phyloP scores from a whole-genome alignment of 441 rosid genomes.

The Biscutella laevigata region DNA sequence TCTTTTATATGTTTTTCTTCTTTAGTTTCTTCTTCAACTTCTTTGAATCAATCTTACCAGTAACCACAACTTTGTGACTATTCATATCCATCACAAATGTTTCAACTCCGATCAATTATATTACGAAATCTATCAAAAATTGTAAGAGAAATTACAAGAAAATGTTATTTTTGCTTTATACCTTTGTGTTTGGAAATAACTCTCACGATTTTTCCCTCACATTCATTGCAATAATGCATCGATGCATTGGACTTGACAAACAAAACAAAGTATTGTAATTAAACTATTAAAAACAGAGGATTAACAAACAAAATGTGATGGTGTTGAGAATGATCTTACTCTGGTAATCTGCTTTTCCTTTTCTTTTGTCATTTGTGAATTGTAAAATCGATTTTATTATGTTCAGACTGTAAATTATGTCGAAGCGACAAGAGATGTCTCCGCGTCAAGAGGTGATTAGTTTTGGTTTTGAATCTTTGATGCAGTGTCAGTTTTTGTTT shows the following conservation, averaged over 20 bases:
- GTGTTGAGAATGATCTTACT: slow-evolving; percentile 9
- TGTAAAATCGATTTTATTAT: neutral
- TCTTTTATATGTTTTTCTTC: slow-evolving; percentile 56
- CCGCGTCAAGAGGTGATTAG: neutral
- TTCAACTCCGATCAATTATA: slow-evolving; percentile 44
- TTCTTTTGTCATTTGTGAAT: slow-evolving; percentile 13
- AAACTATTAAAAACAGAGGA: neutral
- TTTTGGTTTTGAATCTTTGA: neutral
- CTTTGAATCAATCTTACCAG: slow-evolving; percentile 42
- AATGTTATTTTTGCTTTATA: neutral
- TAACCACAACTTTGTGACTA: slow-evolving; percentile 44
- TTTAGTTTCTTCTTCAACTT: slow-evolving; percentile 56
- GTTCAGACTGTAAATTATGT: neutral
- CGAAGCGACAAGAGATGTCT: slow-evolving; percentile 17
- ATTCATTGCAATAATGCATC: slow-evolving; percentile 77
- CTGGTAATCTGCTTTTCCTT: slow-evolving; percentile 20
- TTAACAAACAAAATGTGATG: neutral
- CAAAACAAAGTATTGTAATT: neutral
- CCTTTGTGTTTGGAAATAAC: slow-evolving; percentile 56
- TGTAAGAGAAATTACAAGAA: too few species aligned
- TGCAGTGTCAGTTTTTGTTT: slow-evolving; percentile 1
- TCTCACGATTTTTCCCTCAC: slow-evolving; percentile 55
- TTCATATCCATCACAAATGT: slow-evolving; percentile 57
- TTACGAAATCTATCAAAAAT: too few species aligned
- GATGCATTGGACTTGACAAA: slow-evolving; percentile 37